Evolutionary conservation across 768 basidiomycete genomes (phyloP).

Genomic region (Suillus tomentosus): DNA sequence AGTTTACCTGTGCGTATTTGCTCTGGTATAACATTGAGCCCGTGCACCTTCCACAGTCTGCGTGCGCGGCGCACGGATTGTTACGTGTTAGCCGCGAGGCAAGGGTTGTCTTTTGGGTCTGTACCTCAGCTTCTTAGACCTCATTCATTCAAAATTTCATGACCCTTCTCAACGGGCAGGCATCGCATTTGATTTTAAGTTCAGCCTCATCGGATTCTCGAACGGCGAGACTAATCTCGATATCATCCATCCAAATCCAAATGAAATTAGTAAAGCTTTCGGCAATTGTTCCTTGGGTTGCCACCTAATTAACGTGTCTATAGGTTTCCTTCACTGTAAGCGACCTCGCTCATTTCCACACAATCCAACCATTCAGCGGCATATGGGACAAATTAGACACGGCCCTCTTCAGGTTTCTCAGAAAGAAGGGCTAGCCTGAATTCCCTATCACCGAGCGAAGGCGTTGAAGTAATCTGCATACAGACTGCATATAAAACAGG

Average conservation of each 20-base stretch:
- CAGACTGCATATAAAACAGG: conserved; percentile 18
- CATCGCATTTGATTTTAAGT: conserved; percentile 33
- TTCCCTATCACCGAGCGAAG: conserved; percentile 36
- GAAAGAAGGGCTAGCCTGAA: conserved; percentile 1
- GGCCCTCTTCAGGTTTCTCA: conserved; percentile 17
- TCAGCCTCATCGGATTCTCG: conserved; percentile 22
- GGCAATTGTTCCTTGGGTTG: conserved; percentile 32
- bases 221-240: conserved; percentile 22
- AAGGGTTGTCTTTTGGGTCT: conserved; percentile 6
- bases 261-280: conserved; percentile 36
- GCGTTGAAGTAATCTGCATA: conserved; percentile 22
- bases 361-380: conserved; percentile 21
- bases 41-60: conserved; percentile 4
- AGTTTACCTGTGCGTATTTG: neutral
- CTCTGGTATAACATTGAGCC: conserved; percentile 7
- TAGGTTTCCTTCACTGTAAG: conserved; percentile 29
- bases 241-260: conserved; percentile 18
- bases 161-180: conserved; percentile 25
- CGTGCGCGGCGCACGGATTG: conserved; percentile 8
- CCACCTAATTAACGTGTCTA: conserved; percentile 27
- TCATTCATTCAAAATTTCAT: conserved; percentile 27
- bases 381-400: conserved; percentile 35
- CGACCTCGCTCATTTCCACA: conserved; percentile 32
- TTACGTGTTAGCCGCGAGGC: conserved; percentile 12
- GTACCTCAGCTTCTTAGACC: conserved; percentile 11